Conservation (phyloP, 352 stramenopile species). For the Globisporangium echinulatum region DNA sequence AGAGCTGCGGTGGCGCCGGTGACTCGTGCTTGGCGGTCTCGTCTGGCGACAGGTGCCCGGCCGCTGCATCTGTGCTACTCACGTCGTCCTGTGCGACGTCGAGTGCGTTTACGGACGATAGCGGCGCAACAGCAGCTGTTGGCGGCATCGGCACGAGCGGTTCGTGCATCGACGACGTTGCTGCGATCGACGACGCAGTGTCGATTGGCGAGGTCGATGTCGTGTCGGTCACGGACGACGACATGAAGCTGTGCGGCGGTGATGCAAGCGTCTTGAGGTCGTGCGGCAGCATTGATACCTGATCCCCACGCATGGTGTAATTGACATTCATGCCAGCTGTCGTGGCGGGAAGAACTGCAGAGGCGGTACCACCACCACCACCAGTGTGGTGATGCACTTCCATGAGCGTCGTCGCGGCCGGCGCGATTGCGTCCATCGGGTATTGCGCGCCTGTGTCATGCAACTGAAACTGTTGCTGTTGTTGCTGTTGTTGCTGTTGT, state of each 20-base stretch:
- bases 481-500: too few relatives aligned
- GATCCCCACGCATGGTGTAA: conserved; percentile 8
- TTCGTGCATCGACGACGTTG: background rate
- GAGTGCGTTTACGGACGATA: background rate
- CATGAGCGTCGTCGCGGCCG: conserved; percentile 3
- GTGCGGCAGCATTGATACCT: conserved; percentile 12
- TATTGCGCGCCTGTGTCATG: conserved; percentile 6
- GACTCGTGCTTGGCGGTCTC: conserved; percentile 5
- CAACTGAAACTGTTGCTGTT: conserved; percentile 7
- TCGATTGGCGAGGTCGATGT: conserved; percentile 13
- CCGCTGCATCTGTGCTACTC: background rate
- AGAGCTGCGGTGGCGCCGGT: conserved; percentile 27
- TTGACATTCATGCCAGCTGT: background rate
- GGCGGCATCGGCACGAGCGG: background rate
- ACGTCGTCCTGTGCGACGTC: background rate
- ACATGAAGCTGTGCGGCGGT: conserved; percentile 3
- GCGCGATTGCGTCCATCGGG: conserved; percentile 5
- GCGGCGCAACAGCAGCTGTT: too few relatives aligned
- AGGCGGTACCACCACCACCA: background rate
- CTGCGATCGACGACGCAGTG: conserved; percentile 7
- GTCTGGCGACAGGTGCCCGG: background rate
- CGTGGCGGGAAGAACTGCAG: too few relatives aligned
- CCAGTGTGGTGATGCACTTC: conserved; percentile 9
- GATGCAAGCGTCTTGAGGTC: conserved; percentile 8
- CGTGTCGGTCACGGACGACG: background rate